These are phyloP conservation scores for Secale cereale DNA, from an alignment of 176 grass and related monocot species.

Conservation along the genomic window DNA sequence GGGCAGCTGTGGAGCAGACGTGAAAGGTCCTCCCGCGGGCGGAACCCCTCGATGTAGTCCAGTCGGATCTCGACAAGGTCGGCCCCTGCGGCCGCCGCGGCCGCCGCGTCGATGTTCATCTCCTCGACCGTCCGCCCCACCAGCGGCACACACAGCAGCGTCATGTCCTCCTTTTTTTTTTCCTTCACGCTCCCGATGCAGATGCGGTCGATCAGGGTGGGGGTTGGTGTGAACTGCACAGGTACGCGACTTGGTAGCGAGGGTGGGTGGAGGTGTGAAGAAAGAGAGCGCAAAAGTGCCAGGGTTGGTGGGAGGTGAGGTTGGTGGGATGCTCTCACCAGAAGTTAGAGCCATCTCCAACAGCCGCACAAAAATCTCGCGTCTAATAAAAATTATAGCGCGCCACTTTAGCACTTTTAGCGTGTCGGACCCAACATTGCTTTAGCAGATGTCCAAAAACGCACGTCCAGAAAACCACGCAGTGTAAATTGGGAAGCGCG, in stretches of 20 bases:
- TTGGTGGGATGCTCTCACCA: too few relatives aligned
- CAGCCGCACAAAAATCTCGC: too few relatives aligned
- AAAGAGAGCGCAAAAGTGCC: neutral
- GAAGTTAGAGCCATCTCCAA: too few relatives aligned
- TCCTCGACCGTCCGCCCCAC: conserved; percentile 77
- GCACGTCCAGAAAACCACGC: too few relatives aligned
- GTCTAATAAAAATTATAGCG: too few relatives aligned
- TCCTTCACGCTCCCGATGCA: conserved; percentile 2
- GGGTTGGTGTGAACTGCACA: neutral
- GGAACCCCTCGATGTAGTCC: conserved; percentile 67
- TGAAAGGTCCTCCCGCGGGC: conserved; percentile 54
- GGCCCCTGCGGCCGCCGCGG: conserved; percentile 49
- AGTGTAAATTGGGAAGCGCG: too few relatives aligned
- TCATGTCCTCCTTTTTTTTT: conserved; percentile 39
- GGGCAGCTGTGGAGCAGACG: conserved; percentile 55
- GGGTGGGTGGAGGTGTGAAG: neutral
- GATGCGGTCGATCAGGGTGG: neutral
- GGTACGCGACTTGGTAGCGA: neutral
- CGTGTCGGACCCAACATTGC: too few relatives aligned
- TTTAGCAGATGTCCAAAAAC: too few relatives aligned
- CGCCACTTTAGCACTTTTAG: too few relatives aligned
- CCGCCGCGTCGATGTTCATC: conserved; percentile 64
- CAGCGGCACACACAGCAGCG: conserved; percentile 84
- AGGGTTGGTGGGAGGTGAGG: too few relatives aligned
- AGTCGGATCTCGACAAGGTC: conserved; percentile 94